These are phyloP conservation scores for Penicillium sp. DNA, from an alignment of 2,329 filamentous ascomycete genomes.

Conservation along the genomic window DNA sequence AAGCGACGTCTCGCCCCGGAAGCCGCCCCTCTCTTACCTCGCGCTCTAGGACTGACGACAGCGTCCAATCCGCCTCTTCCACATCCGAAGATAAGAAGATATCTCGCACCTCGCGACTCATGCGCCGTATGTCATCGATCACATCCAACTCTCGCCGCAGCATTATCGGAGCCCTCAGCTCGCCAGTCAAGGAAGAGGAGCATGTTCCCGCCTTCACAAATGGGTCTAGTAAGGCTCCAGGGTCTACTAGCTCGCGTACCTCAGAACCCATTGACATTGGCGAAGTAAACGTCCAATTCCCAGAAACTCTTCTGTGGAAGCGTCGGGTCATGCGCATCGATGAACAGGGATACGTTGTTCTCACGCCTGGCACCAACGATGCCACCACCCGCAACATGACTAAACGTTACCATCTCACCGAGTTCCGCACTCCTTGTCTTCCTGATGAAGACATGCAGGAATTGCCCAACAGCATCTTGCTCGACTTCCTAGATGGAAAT, in stretches of 20 bases:
- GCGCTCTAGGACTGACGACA: slow-evolving; percentile 39
- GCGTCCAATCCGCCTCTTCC: slow-evolving; percentile 29
- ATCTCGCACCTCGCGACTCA: slow-evolving; percentile 60
- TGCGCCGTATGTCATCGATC: slow-evolving; percentile 66
- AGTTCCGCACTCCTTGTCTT: slow-evolving; percentile 75
- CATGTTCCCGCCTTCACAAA: slow-evolving; percentile 8
- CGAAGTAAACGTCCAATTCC: slow-evolving; percentile 95
- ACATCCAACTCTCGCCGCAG: slow-evolving; percentile 54
- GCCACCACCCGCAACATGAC: slow-evolving; percentile 60
- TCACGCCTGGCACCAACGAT: slow-evolving; percentile 68
- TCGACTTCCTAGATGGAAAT: slow-evolving; percentile 63
- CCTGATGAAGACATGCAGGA: slow-evolving; percentile 93
- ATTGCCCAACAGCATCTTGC: slow-evolving; percentile 76
- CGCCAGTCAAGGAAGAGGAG: slow-evolving; percentile 40
- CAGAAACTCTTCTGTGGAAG: slow-evolving; percentile 95
- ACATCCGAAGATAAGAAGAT: slow-evolving; percentile 53
- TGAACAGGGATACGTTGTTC: slow-evolving; percentile 75
- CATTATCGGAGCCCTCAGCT: slow-evolving; percentile 40
- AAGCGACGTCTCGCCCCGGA: slow-evolving; percentile 38
- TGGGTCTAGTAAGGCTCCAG: slow-evolving; percentile 40
- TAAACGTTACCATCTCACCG: slow-evolving; percentile 81
- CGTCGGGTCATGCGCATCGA: slow-evolving; percentile 85
- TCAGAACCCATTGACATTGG: slow-evolving; percentile 69
- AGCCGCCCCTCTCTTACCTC: slow-evolving; percentile 44
- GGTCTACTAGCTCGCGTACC: slow-evolving; percentile 36